Evolutionary conservation across 345 rosid species (phyloP), one percentile per base, ranked within the genome.

Genomic region (Adansonia digitata): DNA sequence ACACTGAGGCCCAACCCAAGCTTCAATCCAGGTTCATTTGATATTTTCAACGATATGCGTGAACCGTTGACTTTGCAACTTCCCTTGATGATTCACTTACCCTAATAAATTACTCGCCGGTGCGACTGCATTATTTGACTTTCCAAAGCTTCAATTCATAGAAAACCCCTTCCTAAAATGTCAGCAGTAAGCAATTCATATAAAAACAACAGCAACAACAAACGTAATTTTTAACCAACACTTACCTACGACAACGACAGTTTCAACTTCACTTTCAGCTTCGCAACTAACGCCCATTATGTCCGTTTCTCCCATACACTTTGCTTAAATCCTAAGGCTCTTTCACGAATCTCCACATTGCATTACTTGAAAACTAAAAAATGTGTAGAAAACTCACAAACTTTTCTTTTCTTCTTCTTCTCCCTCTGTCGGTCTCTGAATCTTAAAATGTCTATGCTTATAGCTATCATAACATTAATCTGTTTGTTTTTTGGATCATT

Each of bases 381-480:
- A 14, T 13, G 39, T 5, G 2, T 14, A 14, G 64, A 59, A 59
- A 59, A 59, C n/a, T 0, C 18, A 14, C 20, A 59, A 11, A 27
- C n/a, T 37, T 3, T 24, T 26, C n/a, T 59, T 15, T 29, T 13
- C 6, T 2, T 15, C 42, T 29, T 18, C n/a, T 7, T 29, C 7
- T 14, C 18, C 39, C 22, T 15, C 39, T 27, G 11, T 27, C n/a
- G 0, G 14, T 27, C 39, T 27, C 63, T 31, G 18, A 40, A 40
- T 65, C 51, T 65, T 65, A 65, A 35, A 40, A 65, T 65, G 69
- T 40, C 51, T 40, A 40, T 65, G 69, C 69, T 39, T 40, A 5
- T 24, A 65, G 51, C 69, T 65, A 29, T 22, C 31, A 3, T 22
- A 65, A 51, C 17, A n/a, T n/a, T n/a, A 13, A n/a, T 63, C 51